Percentiles rank a stretch among this genome's conserved stretches.
Conservation (phyloP, 805 yeast genomes). For the Saccharomycopsis sp. region DNA sequence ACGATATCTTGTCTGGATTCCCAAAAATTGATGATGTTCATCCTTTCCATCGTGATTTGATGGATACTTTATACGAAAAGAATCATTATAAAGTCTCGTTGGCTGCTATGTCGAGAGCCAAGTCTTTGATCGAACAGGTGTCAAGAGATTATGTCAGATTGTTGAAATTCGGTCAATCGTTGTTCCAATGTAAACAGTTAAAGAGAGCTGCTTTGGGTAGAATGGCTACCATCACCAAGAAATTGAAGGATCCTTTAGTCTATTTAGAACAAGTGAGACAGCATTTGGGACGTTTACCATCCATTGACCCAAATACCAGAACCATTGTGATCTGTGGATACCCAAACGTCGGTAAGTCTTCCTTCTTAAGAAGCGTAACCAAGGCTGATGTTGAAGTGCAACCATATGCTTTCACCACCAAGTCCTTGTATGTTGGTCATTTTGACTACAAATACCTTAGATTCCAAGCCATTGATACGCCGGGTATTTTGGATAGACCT, state of each 20-base stretch:
- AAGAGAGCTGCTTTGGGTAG: constrained; percentile 99
- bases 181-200: constrained; percentile 97
- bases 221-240: constrained; percentile 97
- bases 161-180: constrained; percentile 93
- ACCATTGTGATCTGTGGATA: constrained; percentile 96
- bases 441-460: constrained; percentile 96
- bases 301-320: constrained; percentile 98
- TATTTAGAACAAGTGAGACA: constrained; percentile 98
- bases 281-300: constrained; percentile 96
- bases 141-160: constrained; percentile 91
- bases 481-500: constrained; percentile 97
- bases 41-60: constrained; percentile 96
- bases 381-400: constrained; percentile 99
- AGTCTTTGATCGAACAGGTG: constrained; percentile 90
- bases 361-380: constrained; percentile 87
- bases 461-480: constrained; percentile 98
- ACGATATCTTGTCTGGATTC: constrained; percentile 78
- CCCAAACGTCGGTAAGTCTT: constrained; percentile 98
- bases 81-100: constrained; percentile 96
- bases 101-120: constrained; percentile 92
- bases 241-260: constrained; percentile 86
- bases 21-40: constrained; percentile 97
- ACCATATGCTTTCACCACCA: constrained; percentile 98
- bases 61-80: constrained; percentile 97
- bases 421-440: constrained; percentile 95